Evolutionary conservation across 805 yeast species (phyloP).

Genomic region (Sungouiozyma ichnusensis): DNA sequence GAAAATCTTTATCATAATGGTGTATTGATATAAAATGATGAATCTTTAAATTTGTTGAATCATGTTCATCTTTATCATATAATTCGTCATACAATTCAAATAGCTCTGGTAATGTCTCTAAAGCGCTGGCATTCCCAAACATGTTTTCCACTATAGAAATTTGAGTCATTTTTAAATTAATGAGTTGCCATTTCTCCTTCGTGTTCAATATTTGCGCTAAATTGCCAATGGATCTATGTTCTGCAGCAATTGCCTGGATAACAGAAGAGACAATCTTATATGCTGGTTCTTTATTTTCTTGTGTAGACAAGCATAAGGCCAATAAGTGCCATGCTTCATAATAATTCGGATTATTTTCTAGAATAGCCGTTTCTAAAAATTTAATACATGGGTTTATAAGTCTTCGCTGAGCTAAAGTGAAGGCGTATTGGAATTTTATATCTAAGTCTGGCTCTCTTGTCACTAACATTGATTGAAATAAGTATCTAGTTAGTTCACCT

Average conservation of each 20-base stretch:
- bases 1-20: conserved; percentile 25
- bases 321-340: conserved; percentile 59
- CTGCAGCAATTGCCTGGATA: conserved; percentile 34
- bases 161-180: conserved; percentile 67
- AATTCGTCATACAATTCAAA: conserved; percentile 47
- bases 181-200: conserved; percentile 36
- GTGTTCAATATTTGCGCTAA: conserved; percentile 2
- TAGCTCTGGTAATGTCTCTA: conserved; percentile 57
- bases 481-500: conserved; percentile 10
- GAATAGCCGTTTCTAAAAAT: conserved; percentile 37
- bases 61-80: conserved; percentile 23
- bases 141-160: conserved; percentile 56
- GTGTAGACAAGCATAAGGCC: conserved; percentile 50
- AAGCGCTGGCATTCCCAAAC: conserved; percentile 46
- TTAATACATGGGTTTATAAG: conserved; percentile 35
- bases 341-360: conserved; percentile 43
- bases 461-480: conserved; percentile 21
- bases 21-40: conserved; percentile 1
- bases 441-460: conserved; percentile 5
- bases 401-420: conserved; percentile 36
- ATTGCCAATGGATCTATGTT: conserved; percentile 7
- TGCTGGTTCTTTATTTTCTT: conserved; percentile 46
- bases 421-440: conserved; percentile 37
- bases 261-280: conserved; percentile 48
- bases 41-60: conserved; percentile 1